phyloP scores from a whole-genome alignment of 306 rosid genomes.

The Hippophae rhamnoides region DNA sequence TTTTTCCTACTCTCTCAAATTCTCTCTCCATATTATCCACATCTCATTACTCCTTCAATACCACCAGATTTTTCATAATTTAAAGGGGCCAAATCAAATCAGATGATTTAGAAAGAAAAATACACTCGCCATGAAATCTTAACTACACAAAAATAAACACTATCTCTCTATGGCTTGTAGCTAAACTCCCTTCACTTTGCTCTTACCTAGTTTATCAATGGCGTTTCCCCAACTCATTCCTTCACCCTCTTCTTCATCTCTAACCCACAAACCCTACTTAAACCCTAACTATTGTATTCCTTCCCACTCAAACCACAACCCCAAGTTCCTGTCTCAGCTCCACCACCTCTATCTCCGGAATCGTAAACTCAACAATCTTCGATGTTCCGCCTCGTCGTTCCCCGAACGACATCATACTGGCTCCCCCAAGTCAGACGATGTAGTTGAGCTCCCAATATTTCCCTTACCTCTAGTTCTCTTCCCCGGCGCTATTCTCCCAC shows the following conservation, averaged over 20 bases:
- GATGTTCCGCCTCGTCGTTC: conserved; percentile 80
- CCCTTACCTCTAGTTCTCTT: conserved; percentile 85
- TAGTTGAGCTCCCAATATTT: conserved; percentile 82
- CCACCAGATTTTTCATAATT: conserved; percentile 34
- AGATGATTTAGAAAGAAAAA: conserved; percentile 7
- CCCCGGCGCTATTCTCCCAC: conserved; percentile 93
- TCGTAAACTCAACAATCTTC: conserved; percentile 30
- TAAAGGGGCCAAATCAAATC: conserved; percentile 2
- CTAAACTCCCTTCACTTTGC: neutral
- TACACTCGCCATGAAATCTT: neutral
- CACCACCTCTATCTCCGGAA: conserved; percentile 13
- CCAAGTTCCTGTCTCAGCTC: conserved; percentile 28
- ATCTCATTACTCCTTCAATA: conserved; percentile 16
- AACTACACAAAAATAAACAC: neutral
- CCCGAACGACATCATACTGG: conserved; percentile 68
- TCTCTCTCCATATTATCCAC: conserved; percentile 46
- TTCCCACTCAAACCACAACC: conserved; percentile 27
- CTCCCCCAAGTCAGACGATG: conserved; percentile 68
- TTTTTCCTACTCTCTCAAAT: neutral
- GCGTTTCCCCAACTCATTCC: conserved; percentile 75
- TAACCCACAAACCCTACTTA: conserved; percentile 40
- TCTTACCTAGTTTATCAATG: conserved; percentile 27
- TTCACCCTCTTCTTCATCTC: conserved; percentile 46
- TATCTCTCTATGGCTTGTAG: conserved; percentile 12
- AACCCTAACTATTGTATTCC: conserved; percentile 29